Base-by-base conservation (phyloP, 192 early-diverging fungal genomes). In the Entophlyctis helioformis region DNA sequence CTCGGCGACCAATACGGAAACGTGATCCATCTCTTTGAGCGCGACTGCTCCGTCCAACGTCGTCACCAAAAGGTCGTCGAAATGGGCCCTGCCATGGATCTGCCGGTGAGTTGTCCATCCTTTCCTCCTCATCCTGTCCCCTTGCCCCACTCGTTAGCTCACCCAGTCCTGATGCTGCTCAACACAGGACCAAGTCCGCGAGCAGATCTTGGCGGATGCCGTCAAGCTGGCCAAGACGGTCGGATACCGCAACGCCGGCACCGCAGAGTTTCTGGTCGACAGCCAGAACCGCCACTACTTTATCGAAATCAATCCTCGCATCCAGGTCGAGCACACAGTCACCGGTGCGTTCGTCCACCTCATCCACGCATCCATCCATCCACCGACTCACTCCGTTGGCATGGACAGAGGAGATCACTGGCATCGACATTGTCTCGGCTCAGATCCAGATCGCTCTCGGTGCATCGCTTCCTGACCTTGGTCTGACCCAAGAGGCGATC, bases 311-410 rank as follows among this genome's bases (percentile, higher is more conserved):
- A 95, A 98, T 61, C 90, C 94, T 39, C 81, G 94, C 65, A 86
- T 97, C 45, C 94, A 98, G 67, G 94, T 98, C 22, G 94, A 98
- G 68, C 94, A 98, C 64, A 89, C 89, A 26, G 88, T 95, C 32
- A 95, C 94, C 13, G 51, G 43, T 37, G 53, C n/a, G 31, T 39
- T 25, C 8, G 36, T 26, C 22, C 21, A 44, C 39, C 22, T 10
- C 16, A 1, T 18, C 11, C 29, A 36, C n/a, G 1, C 18, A 34
- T 45, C 2, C 39, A 13, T 31, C 32, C 15, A 21, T 33, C 41
- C 21, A n/a, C 13, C 20, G 16, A 47, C 29, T 11, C 29, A 31
- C 3, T 48, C 35, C 3, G 5, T 44, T 16, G 26, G 35, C 11
- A n/a, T n/a, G 27, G 16, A 5, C 42, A 60, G 94, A 98, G 69